Conservation (phyloP, 2,329 filamentous ascomycete genomes). For the Amauroascus verrucosus region DNA sequence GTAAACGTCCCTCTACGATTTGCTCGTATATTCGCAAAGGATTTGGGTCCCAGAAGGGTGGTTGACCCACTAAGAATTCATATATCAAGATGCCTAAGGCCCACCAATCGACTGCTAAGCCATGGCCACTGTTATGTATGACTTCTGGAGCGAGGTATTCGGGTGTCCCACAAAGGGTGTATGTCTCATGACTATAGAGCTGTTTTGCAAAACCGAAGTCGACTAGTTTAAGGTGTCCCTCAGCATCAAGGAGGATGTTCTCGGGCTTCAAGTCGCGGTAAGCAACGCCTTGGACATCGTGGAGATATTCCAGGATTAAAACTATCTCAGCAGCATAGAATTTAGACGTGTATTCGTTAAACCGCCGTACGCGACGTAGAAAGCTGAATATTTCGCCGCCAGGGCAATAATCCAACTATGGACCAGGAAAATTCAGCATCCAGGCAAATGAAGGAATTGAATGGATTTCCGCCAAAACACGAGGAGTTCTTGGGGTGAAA, state of each 20-base stretch:
- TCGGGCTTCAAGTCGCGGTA: conserved; percentile 58
- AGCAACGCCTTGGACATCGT: conserved; percentile 54
- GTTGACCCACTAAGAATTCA: conserved; percentile 57
- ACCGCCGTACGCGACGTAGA: conserved; percentile 50
- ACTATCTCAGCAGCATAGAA: conserved; percentile 60
- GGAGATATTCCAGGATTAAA: conserved; percentile 54
- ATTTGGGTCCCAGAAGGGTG: conserved; percentile 59
- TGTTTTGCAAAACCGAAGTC: conserved; percentile 61
- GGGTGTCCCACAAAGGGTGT: conserved; percentile 56
- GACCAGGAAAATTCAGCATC: background rate
- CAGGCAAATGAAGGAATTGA: conserved; percentile 17
- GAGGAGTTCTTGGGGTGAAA: background rate
- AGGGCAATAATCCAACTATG: conserved; percentile 55
- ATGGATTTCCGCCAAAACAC: background rate
- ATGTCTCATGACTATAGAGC: conserved; percentile 48
- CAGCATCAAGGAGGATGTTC: conserved; percentile 55
- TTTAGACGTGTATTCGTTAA: conserved; percentile 52
- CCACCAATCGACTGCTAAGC: conserved; percentile 60
- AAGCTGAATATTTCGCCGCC: conserved; percentile 59
- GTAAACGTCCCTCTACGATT: conserved; percentile 54
- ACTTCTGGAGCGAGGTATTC: conserved; percentile 59
- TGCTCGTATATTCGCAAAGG: conserved; percentile 61
- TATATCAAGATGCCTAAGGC: conserved; percentile 57
- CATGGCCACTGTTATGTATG: conserved; percentile 55
- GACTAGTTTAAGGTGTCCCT: conserved; percentile 56